Evolutionary conservation across 2,329 filamentous ascomycete species (phyloP), one percentile per base, ranked within the genome.

Genomic region (Ceratocystiopsis sp.): DNA sequence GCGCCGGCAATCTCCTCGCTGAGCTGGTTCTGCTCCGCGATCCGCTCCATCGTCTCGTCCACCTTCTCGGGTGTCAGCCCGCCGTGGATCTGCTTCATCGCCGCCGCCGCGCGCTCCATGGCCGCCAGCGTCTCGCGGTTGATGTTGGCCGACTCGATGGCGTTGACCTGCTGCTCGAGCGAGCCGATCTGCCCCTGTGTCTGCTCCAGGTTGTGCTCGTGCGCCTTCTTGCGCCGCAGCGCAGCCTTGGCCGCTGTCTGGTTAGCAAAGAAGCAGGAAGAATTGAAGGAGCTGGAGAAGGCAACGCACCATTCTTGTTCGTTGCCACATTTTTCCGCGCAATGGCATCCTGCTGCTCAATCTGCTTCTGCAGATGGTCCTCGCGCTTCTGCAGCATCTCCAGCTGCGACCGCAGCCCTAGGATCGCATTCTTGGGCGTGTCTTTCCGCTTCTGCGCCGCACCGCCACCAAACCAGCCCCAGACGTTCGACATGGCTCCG

Each of bases 321-420:
- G 80, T 72, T 55, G 69, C 77, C 44, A 95, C 80, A 49, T 91
- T 80, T 71, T 95, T 95, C 62, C 84, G 74, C 38, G 91, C 91
- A 51, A 93, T 73, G 35, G 72, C 73, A 55, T 94, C 85, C 61
- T 96, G 87, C 61, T 96, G 86, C 21, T 85, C 80, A 68, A 96
- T 94, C 67, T 93, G 86, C 49, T 73, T 82, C 62, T 91, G 81
- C 48, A 96, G 65, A 59, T 96, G 85, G 61, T 76, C 83, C 69
- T 96, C 87, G 47, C 89, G 75, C 73, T 98, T 98, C 66, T 93
- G 85, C 58, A 98, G 72, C 87, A 96, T 96, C 54, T 95, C 89
- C 38, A 96, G 72, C 67, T 95, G 89, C 56, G 80, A 74, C 53
- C 91, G 78, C 57, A 98, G 68, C 47, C 75, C 75, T 45, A 98